phyloP scores from a whole-genome alignment of 1,284 basidiomycete species.

The Boletus albobrunnescens region DNA sequence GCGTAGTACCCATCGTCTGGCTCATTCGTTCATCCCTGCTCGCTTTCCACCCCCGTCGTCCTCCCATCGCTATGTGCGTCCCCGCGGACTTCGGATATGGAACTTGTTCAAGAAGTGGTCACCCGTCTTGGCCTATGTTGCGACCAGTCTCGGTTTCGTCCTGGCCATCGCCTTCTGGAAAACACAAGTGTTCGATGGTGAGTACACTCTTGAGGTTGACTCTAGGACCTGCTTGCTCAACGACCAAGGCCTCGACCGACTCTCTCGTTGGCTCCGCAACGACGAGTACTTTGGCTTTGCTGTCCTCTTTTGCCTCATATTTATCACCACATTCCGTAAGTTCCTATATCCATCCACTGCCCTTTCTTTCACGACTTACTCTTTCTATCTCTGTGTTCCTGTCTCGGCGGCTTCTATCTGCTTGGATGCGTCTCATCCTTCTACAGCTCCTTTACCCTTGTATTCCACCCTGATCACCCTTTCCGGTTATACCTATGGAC shows the following conservation, averaged over 20 bases:
- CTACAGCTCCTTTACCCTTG: conserved; percentile 73
- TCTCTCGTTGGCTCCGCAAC: conserved; percentile 67
- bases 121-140: conserved; percentile 64
- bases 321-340: conserved; percentile 80
- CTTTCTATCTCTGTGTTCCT: conserved; percentile 7
- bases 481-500: conserved; percentile 83
- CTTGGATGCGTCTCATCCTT: conserved; percentile 19
- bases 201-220: too few relatives aligned
- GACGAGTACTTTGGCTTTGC: conserved; percentile 66
- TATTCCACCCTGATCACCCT: conserved; percentile 86
- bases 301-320: conserved; percentile 72
- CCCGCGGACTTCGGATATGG: conserved; percentile 50
- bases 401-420: conserved; percentile 13
- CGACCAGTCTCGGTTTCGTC: conserved; percentile 66
- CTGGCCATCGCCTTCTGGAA: conserved; percentile 72
- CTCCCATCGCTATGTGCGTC: conserved; percentile 41
- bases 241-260: conserved; percentile 61
- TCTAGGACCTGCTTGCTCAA: too few relatives aligned
- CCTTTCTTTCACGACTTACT: conserved; percentile 4
- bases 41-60: conserved; percentile 17
- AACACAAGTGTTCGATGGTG: conserved; percentile 66
- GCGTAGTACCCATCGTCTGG: conserved; percentile 13
- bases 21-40: conserved; percentile 21
- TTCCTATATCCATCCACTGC: conserved; percentile 21
- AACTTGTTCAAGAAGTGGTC: conserved; percentile 64